Conservation (phyloP, 1,284 basidiomycete species). For the Pseudomicrostroma phylloplanum region DNA sequence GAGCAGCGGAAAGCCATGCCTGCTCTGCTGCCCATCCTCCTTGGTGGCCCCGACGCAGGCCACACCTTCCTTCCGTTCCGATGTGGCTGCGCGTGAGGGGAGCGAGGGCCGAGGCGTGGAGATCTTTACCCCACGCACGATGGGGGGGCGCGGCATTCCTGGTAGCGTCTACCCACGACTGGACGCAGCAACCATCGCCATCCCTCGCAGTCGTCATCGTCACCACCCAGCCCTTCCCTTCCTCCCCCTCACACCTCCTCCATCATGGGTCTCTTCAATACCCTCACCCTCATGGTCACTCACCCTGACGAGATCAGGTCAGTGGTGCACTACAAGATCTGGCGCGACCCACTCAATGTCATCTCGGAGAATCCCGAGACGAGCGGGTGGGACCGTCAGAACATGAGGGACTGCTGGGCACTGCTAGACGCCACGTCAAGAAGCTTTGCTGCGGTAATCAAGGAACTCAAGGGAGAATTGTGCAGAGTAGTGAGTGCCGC, state of each 20-base stretch:
- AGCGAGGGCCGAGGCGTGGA: no score
- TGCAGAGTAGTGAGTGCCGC: slow-evolving; percentile 71
- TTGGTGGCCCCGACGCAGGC: no score
- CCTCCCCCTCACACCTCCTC: not conserved
- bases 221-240: not conserved
- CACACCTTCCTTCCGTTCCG: no score
- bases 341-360: slow-evolving; percentile 53
- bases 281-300: slow-evolving; percentile 20
- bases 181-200: not conserved
- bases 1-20: no score
- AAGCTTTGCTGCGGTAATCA: slow-evolving; percentile 88
- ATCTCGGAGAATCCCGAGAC: slow-evolving; percentile 49
- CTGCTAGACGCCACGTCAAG: slow-evolving; percentile 83
- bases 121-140: no score
- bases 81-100: no score
- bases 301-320: slow-evolving; percentile 50
- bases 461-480: slow-evolving; percentile 90
- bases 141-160: no score
- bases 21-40: no score
- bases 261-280: not conserved
- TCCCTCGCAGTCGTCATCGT: not conserved
- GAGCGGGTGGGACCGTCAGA: slow-evolving; percentile 45
- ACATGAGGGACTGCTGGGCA: slow-evolving; percentile 83
- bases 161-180: no score
- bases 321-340: slow-evolving; percentile 52